These are phyloP conservation scores for Aspergillus viridinutans DNA, from an alignment of 2,329 filamentous ascomycete genomes.

Conservation along the genomic window DNA sequence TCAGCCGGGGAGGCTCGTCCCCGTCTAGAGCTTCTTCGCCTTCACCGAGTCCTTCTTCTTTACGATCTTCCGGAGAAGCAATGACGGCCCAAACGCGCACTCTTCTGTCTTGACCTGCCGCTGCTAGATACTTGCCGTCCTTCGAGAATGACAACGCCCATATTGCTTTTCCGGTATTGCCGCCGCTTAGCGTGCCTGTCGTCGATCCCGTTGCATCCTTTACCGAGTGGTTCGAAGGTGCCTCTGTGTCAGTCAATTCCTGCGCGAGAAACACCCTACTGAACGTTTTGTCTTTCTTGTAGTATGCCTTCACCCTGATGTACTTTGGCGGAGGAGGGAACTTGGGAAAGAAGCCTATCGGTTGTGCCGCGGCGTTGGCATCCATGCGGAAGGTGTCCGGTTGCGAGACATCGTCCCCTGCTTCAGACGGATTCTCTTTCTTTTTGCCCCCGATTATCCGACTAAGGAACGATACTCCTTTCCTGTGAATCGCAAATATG, in stretches of 20 bases:
- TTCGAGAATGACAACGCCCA: conserved; percentile 93
- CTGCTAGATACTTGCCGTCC: conserved; percentile 85
- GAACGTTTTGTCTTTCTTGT: conserved; percentile 79
- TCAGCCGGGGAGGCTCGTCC: conserved; percentile 59
- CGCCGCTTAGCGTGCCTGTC: conserved; percentile 17
- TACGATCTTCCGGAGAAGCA: conserved; percentile 73
- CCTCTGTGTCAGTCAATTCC: conserved; percentile 66
- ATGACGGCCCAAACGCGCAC: conserved; percentile 89
- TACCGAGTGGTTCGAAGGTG: conserved; percentile 23
- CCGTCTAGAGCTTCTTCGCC: conserved; percentile 53
- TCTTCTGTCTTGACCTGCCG: conserved; percentile 82
- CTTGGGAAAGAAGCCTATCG: conserved; percentile 76
- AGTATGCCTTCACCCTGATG: conserved; percentile 75
- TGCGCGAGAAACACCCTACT: conserved; percentile 87
- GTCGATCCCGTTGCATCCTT: conserved; percentile 27
- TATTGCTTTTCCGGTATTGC: conserved; percentile 59
- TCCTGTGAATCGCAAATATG: conserved; percentile 50
- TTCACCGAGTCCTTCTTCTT: conserved; percentile 63
- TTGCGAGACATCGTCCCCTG: conserved; percentile 63
- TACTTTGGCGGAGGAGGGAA: conserved; percentile 88
- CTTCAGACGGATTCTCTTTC: conserved; percentile 53
- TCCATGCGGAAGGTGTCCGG: conserved; percentile 68
- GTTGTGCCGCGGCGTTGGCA: conserved; percentile 72
- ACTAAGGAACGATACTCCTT: conserved; percentile 85
- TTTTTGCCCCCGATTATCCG: conserved; percentile 75